Evolutionary conservation across 192 early-diverging fungal species (phyloP).

Genomic region (Martensiomyces pterosporus): DNA sequence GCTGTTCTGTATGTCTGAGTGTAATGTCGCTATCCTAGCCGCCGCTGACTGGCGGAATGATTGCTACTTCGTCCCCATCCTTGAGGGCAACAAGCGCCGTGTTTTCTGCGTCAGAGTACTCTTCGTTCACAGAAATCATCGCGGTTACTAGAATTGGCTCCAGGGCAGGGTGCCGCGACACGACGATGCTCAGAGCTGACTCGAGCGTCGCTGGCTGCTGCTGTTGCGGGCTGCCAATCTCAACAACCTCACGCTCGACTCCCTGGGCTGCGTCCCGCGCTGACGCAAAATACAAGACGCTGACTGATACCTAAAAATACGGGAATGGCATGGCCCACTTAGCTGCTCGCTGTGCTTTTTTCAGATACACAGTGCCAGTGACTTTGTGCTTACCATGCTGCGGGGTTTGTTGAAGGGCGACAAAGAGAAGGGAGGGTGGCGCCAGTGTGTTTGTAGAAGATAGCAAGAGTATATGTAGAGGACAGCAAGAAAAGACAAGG

Average conservation of each 20-base stretch:
- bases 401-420: no score
- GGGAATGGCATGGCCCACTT: no score
- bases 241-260: slow-evolving; percentile 2
- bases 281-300: slow-evolving; percentile 40
- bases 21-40: no score
- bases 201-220: not conserved
- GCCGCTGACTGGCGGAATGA: slow-evolving; percentile 46
- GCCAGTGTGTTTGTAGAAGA: no score
- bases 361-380: no score
- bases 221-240: slow-evolving; percentile 3
- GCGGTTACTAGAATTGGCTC: slow-evolving; percentile 10
- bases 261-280: slow-evolving; percentile 31
- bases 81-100: not conserved
- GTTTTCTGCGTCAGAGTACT: slow-evolving; percentile 12
- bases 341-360: no score
- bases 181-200: slow-evolving; percentile 8
- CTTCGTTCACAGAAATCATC: slow-evolving; percentile 30
- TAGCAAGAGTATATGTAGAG: no score
- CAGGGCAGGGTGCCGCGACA: slow-evolving; percentile 4
- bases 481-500: no score
- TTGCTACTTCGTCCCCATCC: slow-evolving; percentile 26
- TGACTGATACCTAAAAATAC: slow-evolving; percentile 9
- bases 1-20: no score
- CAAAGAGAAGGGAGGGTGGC: no score
- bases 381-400: no score